These are phyloP conservation scores for Linnemannia hyalina DNA, from an alignment of 192 early-diverging fungal genomes.

Conservation along the genomic window DNA sequence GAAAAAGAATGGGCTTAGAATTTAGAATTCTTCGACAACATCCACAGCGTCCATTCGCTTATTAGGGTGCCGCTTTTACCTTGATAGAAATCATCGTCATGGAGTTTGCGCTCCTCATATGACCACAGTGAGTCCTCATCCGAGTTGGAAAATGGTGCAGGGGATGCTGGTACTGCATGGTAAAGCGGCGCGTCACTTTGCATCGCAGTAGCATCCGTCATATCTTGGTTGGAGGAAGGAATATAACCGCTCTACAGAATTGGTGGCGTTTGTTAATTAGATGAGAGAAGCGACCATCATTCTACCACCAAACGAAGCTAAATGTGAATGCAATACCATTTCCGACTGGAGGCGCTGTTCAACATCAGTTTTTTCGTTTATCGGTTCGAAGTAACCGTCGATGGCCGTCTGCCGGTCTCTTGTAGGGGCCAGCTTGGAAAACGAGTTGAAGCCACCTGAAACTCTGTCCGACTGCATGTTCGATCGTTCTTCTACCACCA, in stretches of 20 bases:
- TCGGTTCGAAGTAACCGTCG: constrained; percentile 19
- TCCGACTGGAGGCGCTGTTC: background rate
- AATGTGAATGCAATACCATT: background rate
- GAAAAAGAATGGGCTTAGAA: no score
- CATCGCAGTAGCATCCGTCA: background rate
- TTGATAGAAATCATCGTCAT: background rate
- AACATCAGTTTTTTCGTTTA: background rate
- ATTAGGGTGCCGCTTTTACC: background rate
- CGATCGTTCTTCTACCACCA: background rate
- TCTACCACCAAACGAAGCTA: background rate
- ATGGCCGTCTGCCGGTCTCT: constrained; percentile 22
- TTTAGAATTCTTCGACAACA: no score
- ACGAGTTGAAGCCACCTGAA: background rate
- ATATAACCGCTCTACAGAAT: background rate
- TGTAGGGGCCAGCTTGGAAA: background rate
- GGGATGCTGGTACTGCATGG: constrained; percentile 22
- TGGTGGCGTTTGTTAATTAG: background rate
- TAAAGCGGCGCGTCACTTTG: background rate
- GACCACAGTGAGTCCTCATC: background rate
- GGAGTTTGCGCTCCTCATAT: background rate
- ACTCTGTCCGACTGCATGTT: background rate
- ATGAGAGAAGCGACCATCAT: background rate
- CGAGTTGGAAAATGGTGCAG: background rate
- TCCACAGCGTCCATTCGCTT: no score
- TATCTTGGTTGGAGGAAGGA: background rate